Evolutionary conservation across 2,329 filamentous ascomycete species (phyloP), one percentile per base, ranked within the genome.

Genomic region (Nemania sp.): DNA sequence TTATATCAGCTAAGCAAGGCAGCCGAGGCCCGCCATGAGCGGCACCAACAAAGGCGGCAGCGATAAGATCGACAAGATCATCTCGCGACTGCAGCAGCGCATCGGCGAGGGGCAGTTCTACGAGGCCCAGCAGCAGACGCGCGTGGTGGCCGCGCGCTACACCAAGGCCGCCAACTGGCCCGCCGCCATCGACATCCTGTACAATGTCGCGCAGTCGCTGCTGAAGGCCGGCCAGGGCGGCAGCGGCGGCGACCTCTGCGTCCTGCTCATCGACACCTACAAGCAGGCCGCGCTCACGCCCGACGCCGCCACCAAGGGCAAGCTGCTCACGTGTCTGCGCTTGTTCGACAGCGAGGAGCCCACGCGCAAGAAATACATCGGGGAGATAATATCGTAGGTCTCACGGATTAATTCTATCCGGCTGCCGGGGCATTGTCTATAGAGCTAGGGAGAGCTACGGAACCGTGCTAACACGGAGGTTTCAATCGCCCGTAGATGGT

Each of bases 91-190:
- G 71, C 89, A 93, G 75, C 80, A 89, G 73, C 93, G 91, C 73
- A 96, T 96, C 73, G 80, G 84, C 63, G 91, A 95, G 73, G 93
- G 92, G 67, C 88, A 94, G 71, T 97, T 85, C 80, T 99, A 99
- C 78, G 94, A 99, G 81, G 94, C 94, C 54, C 93, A 97, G 76
- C 94, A 99, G 74, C 94, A 99, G 78, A 90, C 96, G 62, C 91
- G 94, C 59, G 92, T 97, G 49, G 93, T 97, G 64, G 92, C 92
- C 57, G 88, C 91, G 33, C 91, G 95, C 53, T 96, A 99, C 76
- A 86, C 93, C 72, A 97, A 97, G 77, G 81, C 88, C 37, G 78
- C 83, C 57, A 93, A 93, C 80, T 97, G 89, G 82, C 72, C 80
- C 63, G 88, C 91, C 11, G 94, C 95, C 42, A 87, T 91, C 70